phyloP scores from a whole-genome alignment of 2,329 filamentous ascomycete species.

The Lecanicillium sp. region DNA sequence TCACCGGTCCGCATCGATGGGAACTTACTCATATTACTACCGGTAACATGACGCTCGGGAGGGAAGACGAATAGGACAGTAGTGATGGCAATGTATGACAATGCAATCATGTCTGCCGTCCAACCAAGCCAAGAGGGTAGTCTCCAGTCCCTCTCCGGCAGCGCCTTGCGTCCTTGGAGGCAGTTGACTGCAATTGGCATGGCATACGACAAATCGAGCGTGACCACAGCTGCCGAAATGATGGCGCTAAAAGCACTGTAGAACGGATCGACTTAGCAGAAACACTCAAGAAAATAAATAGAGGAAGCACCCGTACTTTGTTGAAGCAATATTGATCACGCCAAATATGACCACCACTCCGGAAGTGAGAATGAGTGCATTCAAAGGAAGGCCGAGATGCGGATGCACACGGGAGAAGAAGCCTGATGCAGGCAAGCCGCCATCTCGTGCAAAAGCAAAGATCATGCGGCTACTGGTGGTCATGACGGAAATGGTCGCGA shows the following conservation, averaged over 20 bases:
- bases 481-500: constrained; percentile 59
- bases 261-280: too few relatives aligned
- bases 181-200: constrained; percentile 68
- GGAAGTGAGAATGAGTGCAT: constrained; percentile 56
- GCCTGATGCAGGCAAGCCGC: constrained; percentile 56
- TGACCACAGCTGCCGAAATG: constrained; percentile 63
- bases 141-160: constrained; percentile 45
- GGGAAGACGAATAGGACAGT: constrained; percentile 72
- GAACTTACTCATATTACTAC: constrained; percentile 55
- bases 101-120: constrained; percentile 36
- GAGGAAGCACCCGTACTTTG: constrained; percentile 24
- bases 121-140: constrained; percentile 31
- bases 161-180: constrained; percentile 56
- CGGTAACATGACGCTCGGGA: constrained; percentile 56
- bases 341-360: constrained; percentile 61
- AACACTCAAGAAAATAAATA: neutral
- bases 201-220: constrained; percentile 65
- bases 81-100: constrained; percentile 59
- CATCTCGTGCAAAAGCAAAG: constrained; percentile 59
- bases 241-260: constrained; percentile 63
- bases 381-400: constrained; percentile 57
- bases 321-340: constrained; percentile 62
- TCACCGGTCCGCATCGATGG: neutral
- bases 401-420: constrained; percentile 58
- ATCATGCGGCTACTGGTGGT: constrained; percentile 61